Percentiles rank a stretch among this genome's conserved stretches.
Conservation (phyloP, 2,329 filamentous ascomycete species). For the Botrytis fragariae region DNA sequence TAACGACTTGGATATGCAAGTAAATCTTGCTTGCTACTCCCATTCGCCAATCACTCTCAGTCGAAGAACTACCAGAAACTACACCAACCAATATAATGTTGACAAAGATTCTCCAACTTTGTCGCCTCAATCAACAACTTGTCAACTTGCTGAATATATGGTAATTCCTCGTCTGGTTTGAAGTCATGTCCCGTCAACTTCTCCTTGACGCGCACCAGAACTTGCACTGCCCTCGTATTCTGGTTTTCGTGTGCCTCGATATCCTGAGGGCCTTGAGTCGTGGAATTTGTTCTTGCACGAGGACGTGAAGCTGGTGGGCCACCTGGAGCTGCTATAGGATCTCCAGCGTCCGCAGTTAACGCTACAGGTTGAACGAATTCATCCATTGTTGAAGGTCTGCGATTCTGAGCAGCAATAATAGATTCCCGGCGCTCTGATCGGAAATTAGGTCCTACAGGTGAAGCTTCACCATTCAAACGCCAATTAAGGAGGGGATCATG, state of each 20-base stretch:
- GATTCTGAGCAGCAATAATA: conserved; percentile 47
- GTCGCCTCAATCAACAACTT: conserved; percentile 94
- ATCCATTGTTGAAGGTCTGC: conserved; percentile 69
- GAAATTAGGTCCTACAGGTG: conserved; percentile 66
- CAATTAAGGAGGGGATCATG: conserved; percentile 98
- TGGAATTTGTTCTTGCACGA: conserved; percentile 61
- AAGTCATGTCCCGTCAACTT: conserved; percentile 96
- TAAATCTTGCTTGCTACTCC: background rate
- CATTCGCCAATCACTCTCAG: background rate
- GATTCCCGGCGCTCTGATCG: conserved; percentile 57
- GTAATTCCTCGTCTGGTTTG: conserved; percentile 78
- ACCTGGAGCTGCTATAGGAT: conserved; percentile 39
- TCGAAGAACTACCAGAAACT: conserved; percentile 76
- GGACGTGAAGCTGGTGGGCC: conserved; percentile 50
- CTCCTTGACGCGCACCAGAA: conserved; percentile 86
- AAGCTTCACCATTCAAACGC: conserved; percentile 69
- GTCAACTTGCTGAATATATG: conserved; percentile 84
- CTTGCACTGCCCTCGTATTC: conserved; percentile 89
- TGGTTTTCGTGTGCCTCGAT: conserved; percentile 69
- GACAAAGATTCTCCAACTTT: conserved; percentile 94
- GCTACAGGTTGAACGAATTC: conserved; percentile 58
- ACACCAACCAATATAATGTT: conserved; percentile 99
- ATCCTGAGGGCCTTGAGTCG: conserved; percentile 42
- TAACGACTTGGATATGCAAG: background rate
- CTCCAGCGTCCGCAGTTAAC: conserved; percentile 46